A percentile compares a stretch with the other conserved stretches of the same genome.
These are phyloP conservation scores for Fusarium sulawesiense DNA, from an alignment of 2,329 filamentous ascomycete genomes.

Conservation along the genomic window DNA sequence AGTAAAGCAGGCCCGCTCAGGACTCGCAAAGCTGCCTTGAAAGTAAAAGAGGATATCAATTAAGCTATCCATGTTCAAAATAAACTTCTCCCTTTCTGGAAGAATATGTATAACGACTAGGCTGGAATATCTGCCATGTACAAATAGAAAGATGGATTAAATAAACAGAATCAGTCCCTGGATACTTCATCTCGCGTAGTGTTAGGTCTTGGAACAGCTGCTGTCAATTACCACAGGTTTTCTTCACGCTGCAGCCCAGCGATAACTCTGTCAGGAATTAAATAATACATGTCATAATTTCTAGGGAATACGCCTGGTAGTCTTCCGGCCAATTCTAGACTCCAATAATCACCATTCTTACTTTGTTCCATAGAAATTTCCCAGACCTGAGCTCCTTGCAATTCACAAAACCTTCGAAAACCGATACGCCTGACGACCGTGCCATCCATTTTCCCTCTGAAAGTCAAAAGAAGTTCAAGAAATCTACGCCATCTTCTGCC, in stretches of 20 bases:
- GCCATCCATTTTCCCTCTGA: constrained; percentile 6
- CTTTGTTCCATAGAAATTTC: constrained; percentile 23
- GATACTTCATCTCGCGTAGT: background rate
- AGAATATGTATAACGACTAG: constrained; percentile 6
- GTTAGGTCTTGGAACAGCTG: background rate
- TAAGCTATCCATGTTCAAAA: background rate
- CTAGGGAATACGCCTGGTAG: constrained; percentile 4
- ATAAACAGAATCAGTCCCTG: background rate
- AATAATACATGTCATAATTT: constrained; percentile 9
- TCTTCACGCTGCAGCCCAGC: background rate
- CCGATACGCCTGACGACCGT: constrained; percentile 35
- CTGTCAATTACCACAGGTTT: background rate
- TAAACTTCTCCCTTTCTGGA: background rate
- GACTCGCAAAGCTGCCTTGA: constrained; percentile 54
- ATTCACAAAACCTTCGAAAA: constrained; percentile 16
- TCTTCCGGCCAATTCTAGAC: constrained; percentile 8
- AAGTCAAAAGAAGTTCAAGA: constrained; percentile 2
- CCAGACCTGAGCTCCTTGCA: constrained; percentile 39
- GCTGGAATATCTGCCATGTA: constrained; percentile 17
- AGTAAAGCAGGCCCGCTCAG: constrained; percentile 63
- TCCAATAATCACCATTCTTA: constrained; percentile 14
- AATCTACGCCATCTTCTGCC: constrained; percentile 59
- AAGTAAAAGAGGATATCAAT: constrained; percentile 7
- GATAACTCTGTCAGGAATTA: background rate
- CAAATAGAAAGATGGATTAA: constrained; percentile 16